Evolutionary conservation across 176 grass and related monocot genomes (phyloP), one percentile per base, ranked within the genome.

Genomic region (Carex kokanica): DNA sequence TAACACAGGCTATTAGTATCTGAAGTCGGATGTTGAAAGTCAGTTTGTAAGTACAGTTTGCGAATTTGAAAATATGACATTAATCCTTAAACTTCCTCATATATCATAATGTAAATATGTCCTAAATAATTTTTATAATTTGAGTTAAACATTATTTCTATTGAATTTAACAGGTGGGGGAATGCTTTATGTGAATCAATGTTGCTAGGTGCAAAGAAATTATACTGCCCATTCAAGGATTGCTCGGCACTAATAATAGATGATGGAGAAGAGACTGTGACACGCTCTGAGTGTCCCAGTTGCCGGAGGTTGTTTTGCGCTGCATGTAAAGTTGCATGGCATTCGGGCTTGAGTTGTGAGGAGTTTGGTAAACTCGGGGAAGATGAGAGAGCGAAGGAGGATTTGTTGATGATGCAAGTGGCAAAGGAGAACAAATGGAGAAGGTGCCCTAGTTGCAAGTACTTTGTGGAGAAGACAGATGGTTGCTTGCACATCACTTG

Each of bases 221-320:
- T 45, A 5, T 88, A 90, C 85, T 98, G 92, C 86, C 92, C 95
- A 0, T 98, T 90, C 66, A 86, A 60, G 78, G 90, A 90, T 54
- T 94, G 90, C 82, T 94, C 92, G 5, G 86, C 74, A 78, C 63
- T 91, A 51, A 83, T 93, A 82, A 31, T 90, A 55, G 59, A 74
- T 1, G 87, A 94, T 68, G 68, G 24, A 15, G 79, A 38, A 8
- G 45, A 64, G 8, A 60, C 55, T 21, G 53, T 92, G 1, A 66
- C 43, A 6, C 61, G 87, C 67, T 63, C 78, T 2, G 88, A 92
- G 78, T 97, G 95, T 85, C 92, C 84, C 10, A 83, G 66, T 27
- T 97, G 92, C 73, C 2, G 55, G 7, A 75, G 90, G 18, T 79
- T 88, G 45, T 97, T 94, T 78, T 94, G 92, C 13, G 84, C 92